A percentile compares a stretch with the other conserved stretches of the same genome.
Evolutionary conservation across 2,329 filamentous ascomycete genomes (phyloP).

Genomic region (Annulohypoxylon truncatum): DNA sequence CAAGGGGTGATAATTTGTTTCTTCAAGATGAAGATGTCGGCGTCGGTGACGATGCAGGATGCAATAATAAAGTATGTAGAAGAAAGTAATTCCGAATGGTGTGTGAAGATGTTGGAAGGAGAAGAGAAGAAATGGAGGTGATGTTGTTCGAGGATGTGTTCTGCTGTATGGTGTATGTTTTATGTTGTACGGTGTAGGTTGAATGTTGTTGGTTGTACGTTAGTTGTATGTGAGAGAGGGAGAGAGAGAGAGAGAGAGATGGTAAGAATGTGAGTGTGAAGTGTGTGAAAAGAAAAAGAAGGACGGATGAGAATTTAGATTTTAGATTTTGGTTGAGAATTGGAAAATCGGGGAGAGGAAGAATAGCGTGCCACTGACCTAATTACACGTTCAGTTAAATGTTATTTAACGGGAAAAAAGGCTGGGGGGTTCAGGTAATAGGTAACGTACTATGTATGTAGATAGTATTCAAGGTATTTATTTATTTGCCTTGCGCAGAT

Average conservation of each 20-base stretch:
- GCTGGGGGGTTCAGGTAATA: constrained; percentile 12
- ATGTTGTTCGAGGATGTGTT: not conserved
- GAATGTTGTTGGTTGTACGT: not conserved
- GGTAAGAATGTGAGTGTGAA: not conserved
- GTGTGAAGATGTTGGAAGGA: not conserved
- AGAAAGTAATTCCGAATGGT: not conserved
- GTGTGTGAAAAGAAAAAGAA: not conserved
- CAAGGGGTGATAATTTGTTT: not conserved
- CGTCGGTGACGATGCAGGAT: not conserved
- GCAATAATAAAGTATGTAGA: not conserved
- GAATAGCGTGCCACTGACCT: constrained; percentile 36
- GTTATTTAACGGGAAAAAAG: constrained; percentile 32
- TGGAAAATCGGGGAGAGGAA: constrained; percentile 25
- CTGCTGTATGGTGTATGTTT: not conserved
- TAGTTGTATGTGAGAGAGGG: too few relatives aligned
- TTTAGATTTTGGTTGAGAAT: constrained; percentile 8
- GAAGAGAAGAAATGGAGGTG: not conserved
- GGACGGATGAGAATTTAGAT: constrained; percentile 7
- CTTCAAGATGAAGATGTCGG: not conserved
- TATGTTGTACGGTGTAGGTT: not conserved
- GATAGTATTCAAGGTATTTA: constrained; percentile 1
- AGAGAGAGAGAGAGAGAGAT: too few relatives aligned
- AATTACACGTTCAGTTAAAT: constrained; percentile 34
- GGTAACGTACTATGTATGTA: not conserved
- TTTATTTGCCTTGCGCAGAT: constrained; percentile 23